These are phyloP conservation scores for Lepidopterella palustris DNA, from an alignment of 495 filamentous ascomycete genomes.

Conservation along the genomic window DNA sequence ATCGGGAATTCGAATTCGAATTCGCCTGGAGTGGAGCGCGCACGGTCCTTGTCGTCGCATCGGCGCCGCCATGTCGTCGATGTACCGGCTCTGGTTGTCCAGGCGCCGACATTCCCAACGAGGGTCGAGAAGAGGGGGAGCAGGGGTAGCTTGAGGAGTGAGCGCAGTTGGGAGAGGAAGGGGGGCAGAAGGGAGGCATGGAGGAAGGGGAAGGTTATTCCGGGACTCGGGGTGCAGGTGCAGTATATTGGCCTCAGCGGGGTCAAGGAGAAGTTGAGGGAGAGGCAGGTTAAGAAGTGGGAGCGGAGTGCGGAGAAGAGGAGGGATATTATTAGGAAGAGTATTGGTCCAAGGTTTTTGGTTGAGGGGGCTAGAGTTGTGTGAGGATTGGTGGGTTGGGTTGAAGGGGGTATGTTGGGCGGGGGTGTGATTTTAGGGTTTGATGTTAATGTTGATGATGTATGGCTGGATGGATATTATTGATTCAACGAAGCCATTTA, in stretches of 20 bases:
- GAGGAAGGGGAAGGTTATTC: constrained; percentile 37
- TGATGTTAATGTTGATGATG: too few relatives aligned
- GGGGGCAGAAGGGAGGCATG: constrained; percentile 2
- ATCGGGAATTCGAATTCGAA: constrained; percentile 48
- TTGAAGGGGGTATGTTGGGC: too few relatives aligned
- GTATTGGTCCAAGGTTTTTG: constrained; percentile 47
- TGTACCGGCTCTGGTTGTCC: constrained; percentile 35
- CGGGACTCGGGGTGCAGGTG: constrained; percentile 44
- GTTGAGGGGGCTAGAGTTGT: constrained; percentile 10
- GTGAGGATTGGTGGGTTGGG: neutral
- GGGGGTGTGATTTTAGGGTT: too few relatives aligned
- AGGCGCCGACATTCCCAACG: constrained; percentile 9
- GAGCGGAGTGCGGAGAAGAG: constrained; percentile 57
- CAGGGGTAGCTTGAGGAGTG: constrained; percentile 22
- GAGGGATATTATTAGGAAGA: constrained; percentile 57
- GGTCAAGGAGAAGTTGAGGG: constrained; percentile 48
- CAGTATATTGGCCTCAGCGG: constrained; percentile 50
- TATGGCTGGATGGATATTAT: too few relatives aligned
- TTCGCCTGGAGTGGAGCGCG: constrained; percentile 16
- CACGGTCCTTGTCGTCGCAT: constrained; percentile 42
- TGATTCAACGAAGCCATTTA: too few relatives aligned
- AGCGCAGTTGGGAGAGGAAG: constrained; percentile 32
- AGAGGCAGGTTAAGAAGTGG: constrained; percentile 41
- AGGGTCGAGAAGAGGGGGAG: constrained; percentile 9
- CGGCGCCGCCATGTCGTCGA: constrained; percentile 48